Conservation (phyloP, 192 early-diverging fungal genomes). For the Chytriomyces hyalinus region DNA sequence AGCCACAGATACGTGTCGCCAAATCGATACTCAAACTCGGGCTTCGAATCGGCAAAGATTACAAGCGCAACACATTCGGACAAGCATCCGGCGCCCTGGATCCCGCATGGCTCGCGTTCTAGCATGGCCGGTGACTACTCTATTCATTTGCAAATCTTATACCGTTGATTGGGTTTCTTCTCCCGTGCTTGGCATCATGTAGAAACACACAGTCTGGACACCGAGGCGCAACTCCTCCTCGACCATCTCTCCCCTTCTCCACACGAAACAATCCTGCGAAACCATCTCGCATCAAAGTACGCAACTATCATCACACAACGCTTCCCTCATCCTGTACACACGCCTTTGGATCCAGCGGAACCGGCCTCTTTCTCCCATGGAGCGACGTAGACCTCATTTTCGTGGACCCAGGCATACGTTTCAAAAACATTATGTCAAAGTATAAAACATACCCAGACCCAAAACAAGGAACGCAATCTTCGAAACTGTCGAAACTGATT, state of each 20-base stretch:
- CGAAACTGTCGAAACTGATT: conserved; percentile 30
- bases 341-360: conserved; percentile 26
- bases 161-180: too few species aligned
- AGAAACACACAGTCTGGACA: too few species aligned
- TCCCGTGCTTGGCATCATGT: too few species aligned
- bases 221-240: background rate
- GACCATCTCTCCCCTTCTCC: conserved; percentile 3
- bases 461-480: conserved; percentile 3
- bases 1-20: too few species aligned
- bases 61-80: too few species aligned
- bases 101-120: too few species aligned
- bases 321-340: background rate
- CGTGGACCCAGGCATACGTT: background rate
- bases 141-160: too few species aligned
- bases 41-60: too few species aligned
- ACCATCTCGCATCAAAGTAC: conserved; percentile 1
- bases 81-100: too few species aligned
- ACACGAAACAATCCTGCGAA: background rate
- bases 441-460: background rate
- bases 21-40: too few species aligned
- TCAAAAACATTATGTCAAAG: background rate
- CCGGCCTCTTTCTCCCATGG: conserved; percentile 29
- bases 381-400: conserved; percentile 17
- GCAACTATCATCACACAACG: background rate
- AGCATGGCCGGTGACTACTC: too few species aligned